Evolutionary conservation across 371 early-diverging fungal species (phyloP), one percentile per base, ranked within the genome.

Genomic region (Mucor irregularis): DNA sequence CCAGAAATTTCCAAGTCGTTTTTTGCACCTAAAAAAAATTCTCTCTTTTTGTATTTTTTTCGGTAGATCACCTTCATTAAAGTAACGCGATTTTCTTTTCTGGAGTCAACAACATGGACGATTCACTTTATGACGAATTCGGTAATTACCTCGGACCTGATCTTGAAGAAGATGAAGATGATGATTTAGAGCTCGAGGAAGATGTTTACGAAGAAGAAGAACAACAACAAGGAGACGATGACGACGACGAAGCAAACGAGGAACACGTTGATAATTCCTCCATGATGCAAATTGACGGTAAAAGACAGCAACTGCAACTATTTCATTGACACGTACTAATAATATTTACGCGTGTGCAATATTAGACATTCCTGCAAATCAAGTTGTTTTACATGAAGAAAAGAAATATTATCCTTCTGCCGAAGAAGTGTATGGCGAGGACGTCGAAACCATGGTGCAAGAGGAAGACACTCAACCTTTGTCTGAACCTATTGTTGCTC

Each of bases 131-230:
- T 67, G 97, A 97, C 79, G 97, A 97, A 73, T 97, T 96, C 76
- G 97, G 99, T 65, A 98, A 98, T 82, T 97, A 97, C 78, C 89
- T 98, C 67, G 99, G 98, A 24, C 95, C 97, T 29, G 96, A 97
- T 53, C 80, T 96, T 53, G 84, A 87, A 40, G 84, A 86, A 40
- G 76, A 76, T n/a, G 80, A 79, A 24, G 78, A 84, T 47, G 82
- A 68, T n/a, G 73, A 72, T 43, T 47, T 64, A 38, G 68, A 68
- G 37, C 26, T 59, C 22, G 66, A 70, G 49, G 55, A 58, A 35
- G 68, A 62, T 34, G 58, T 62, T 51, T 65, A 71, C 40, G 61
- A 64, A 39, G 74, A 68, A 22, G 75, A 76, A 35, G 78, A 70
- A 29, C 73, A 73, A 38, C 74, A 74, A 24, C 49, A 59, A 17